Evolutionary conservation across 768 basidiomycete genomes (phyloP).

Genomic region (Lepiota venenata): DNA sequence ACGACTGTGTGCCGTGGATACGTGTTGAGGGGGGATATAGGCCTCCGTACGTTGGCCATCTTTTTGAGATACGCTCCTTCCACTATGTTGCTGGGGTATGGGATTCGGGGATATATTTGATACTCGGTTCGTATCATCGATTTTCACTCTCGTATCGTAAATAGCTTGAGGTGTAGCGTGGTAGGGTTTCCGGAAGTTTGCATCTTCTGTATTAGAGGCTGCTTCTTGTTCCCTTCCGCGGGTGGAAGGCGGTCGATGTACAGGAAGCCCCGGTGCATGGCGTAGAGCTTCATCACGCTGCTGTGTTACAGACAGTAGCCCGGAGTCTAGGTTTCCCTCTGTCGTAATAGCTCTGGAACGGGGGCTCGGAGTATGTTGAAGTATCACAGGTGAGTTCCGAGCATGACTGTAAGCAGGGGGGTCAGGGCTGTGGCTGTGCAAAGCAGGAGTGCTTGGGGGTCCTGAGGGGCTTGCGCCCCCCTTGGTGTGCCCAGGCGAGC

Average conservation of each 20-base stretch:
- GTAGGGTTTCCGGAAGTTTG: background rate
- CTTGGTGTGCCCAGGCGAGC: background rate
- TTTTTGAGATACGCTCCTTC: slow-evolving; percentile 2
- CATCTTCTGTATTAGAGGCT: background rate
- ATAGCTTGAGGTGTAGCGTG: background rate
- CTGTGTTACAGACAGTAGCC: background rate
- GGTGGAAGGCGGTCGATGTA: background rate
- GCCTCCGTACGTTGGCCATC: background rate
- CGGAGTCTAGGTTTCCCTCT: background rate
- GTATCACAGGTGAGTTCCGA: slow-evolving; percentile 2
- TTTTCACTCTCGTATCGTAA: background rate
- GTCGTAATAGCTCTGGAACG: background rate
- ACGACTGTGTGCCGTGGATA: slow-evolving; percentile 4
- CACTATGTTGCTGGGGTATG: background rate
- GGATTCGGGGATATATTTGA: background rate
- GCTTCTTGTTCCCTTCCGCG: slow-evolving; percentile 5
- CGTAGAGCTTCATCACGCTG: background rate
- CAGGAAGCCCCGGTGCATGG: background rate
- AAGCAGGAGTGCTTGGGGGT: background rate
- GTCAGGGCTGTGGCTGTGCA: background rate
- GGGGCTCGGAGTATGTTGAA: slow-evolving; percentile 7
- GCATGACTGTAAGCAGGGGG: background rate
- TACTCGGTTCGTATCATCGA: background rate
- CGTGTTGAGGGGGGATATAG: background rate
- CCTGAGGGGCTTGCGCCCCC: slow-evolving; percentile 7